Percentiles rank a stretch among this genome's conserved stretches.
Evolutionary conservation across 2,329 filamentous ascomycete species (phyloP).

Genomic region (Anisogramma anomala): DNA sequence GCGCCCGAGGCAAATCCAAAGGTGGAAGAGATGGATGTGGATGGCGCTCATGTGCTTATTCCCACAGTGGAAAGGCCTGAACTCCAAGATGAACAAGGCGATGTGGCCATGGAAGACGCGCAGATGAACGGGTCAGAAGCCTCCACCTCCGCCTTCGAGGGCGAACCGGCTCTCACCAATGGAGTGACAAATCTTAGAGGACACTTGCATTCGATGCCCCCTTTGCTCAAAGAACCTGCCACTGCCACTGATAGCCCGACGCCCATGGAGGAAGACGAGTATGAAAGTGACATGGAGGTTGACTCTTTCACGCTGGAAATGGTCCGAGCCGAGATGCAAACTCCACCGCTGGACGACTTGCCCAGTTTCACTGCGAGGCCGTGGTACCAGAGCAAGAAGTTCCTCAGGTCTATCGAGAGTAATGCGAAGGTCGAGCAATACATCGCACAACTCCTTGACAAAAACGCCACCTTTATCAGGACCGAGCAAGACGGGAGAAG

Average conservation of each 20-base stretch:
- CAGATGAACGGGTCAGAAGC: conserved; percentile 9
- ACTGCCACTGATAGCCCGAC: conserved; percentile 34
- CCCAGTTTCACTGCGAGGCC: conserved; percentile 34
- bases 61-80: conserved; percentile 17
- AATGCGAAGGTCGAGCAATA: conserved; percentile 32
- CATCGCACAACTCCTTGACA: conserved; percentile 33
- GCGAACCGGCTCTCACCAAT: conserved; percentile 8
- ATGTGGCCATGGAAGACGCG: conserved; percentile 28
- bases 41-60: conserved; percentile 21
- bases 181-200: conserved; percentile 17
- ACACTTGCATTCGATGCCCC: conserved; percentile 11
- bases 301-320: conserved; percentile 37
- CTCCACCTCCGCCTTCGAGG: conserved; percentile 1
- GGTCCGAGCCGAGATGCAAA: conserved; percentile 39
- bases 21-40: conserved; percentile 31
- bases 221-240: conserved; percentile 13
- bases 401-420: conserved; percentile 31
- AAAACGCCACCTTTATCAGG: conserved; percentile 27
- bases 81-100: conserved; percentile 18
- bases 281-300: conserved; percentile 44
- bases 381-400: conserved; percentile 37
- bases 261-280: conserved; percentile 37
- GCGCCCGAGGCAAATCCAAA: conserved; percentile 24
- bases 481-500: conserved; percentile 29
- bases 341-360: conserved; percentile 43